phyloP scores from a whole-genome alignment of 805 yeast species.

The Metschnikowia continentalis region DNA sequence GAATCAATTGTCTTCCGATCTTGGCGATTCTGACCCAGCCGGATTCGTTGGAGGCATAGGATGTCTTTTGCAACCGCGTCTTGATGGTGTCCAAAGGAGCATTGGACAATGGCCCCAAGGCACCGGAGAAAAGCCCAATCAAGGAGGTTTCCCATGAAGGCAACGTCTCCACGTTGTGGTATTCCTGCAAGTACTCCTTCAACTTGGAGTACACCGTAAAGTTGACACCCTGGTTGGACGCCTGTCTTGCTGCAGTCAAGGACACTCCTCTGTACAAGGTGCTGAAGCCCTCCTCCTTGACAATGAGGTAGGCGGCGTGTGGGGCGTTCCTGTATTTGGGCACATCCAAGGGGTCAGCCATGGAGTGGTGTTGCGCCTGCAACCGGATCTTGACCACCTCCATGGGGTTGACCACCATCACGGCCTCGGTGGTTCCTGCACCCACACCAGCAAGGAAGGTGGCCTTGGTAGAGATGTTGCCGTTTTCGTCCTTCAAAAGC shows the following conservation, averaged over 20 bases:
- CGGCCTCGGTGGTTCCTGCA: constrained; percentile 96
- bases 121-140: constrained; percentile 91
- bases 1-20: constrained; percentile 75
- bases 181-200: constrained; percentile 63
- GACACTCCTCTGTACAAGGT: constrained; percentile 93
- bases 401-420: constrained; percentile 91
- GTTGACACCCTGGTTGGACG: constrained; percentile 97
- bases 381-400: constrained; percentile 95
- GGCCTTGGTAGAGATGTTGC: constrained; percentile 63
- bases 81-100: constrained; percentile 97
- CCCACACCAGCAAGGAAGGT: constrained; percentile 92
- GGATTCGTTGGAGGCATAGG: constrained; percentile 60
- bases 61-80: constrained; percentile 92
- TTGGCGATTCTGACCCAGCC: constrained; percentile 75
- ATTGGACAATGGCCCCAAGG: constrained; percentile 94
- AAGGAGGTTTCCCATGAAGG: constrained; percentile 94
- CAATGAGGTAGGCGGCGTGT: constrained; percentile 80
- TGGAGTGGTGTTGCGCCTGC: constrained; percentile 91
- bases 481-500: constrained; percentile 58
- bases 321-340: constrained; percentile 92
- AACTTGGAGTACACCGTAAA: constrained; percentile 90
- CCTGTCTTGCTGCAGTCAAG: constrained; percentile 95
- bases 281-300: constrained; percentile 85
- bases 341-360: constrained; percentile 74
- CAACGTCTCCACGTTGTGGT: constrained; percentile 54